phyloP scores from a whole-genome alignment of 2,329 filamentous ascomycete species.

The Phialocephala sp. region DNA sequence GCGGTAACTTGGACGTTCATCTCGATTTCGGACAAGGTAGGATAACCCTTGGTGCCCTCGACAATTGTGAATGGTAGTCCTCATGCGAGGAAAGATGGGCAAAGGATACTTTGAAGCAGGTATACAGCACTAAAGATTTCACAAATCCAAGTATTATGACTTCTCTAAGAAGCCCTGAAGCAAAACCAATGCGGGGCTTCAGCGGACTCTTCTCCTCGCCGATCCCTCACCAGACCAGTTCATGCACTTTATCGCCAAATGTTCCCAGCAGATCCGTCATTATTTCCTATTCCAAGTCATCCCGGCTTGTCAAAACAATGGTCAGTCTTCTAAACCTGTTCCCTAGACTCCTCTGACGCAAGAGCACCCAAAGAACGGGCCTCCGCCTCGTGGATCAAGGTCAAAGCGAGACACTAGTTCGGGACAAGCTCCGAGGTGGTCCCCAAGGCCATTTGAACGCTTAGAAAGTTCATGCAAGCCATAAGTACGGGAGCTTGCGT shows the following conservation, averaged over 20 bases:
- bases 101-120: no score
- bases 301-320: slow-evolving; percentile 2
- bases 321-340: not conserved
- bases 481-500: not conserved
- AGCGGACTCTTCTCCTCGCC: not conserved
- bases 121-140: no score
- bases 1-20: not conserved
- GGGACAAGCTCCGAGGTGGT: not conserved
- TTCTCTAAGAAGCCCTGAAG: no score
- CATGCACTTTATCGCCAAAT: not conserved
- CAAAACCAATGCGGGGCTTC: not conserved
- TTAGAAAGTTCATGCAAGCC: not conserved
- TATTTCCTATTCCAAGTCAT: not conserved
- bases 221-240: not conserved
- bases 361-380: not conserved
- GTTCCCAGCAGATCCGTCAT: not conserved
- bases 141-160: no score
- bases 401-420: not conserved
- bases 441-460: not conserved
- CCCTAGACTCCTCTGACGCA: not conserved
- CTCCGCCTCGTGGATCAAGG: not conserved
- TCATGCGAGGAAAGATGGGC: no score
- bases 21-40: no score
- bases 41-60: no score
- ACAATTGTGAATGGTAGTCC: no score